These are phyloP conservation scores for Nemania bipapillata DNA, from an alignment of 2,329 filamentous ascomycete genomes.

Conservation along the genomic window DNA sequence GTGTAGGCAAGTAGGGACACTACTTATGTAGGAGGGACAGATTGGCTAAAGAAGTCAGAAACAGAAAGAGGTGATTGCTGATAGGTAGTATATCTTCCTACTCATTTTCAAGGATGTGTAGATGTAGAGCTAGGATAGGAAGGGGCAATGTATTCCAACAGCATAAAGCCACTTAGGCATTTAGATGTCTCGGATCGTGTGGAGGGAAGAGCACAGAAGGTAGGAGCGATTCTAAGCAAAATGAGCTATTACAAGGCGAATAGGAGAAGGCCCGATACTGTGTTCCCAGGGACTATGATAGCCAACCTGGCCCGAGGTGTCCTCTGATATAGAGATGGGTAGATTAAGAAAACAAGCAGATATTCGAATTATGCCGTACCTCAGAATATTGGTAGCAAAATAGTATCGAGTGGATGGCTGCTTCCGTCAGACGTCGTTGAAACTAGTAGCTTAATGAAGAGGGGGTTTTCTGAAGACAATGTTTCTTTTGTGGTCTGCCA, in stretches of 20 bases:
- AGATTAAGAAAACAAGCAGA: too few species aligned
- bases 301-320: neutral
- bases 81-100: too few species aligned
- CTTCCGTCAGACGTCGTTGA: slow-evolving; percentile 4
- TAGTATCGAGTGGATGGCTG: slow-evolving; percentile 3
- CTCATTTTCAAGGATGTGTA: too few species aligned
- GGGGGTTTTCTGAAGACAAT: neutral
- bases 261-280: slow-evolving; percentile 10
- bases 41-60: neutral
- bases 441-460: neutral
- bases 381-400: neutral
- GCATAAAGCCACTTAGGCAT: neutral
- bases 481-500: neutral
- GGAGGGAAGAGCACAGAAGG: slow-evolving; percentile 1
- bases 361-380: slow-evolving; percentile 6
- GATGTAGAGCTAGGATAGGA: neutral
- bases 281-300: slow-evolving; percentile 5
- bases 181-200: neutral
- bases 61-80: too few species aligned
- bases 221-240: neutral
- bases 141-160: slow-evolving; percentile 13
- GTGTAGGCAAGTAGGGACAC: too few species aligned
- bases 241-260: neutral
- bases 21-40: neutral
- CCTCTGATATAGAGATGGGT: neutral